These are phyloP conservation scores for Entomophthora muscae DNA, from an alignment of 371 early-diverging fungal species.

Conservation along the genomic window DNA sequence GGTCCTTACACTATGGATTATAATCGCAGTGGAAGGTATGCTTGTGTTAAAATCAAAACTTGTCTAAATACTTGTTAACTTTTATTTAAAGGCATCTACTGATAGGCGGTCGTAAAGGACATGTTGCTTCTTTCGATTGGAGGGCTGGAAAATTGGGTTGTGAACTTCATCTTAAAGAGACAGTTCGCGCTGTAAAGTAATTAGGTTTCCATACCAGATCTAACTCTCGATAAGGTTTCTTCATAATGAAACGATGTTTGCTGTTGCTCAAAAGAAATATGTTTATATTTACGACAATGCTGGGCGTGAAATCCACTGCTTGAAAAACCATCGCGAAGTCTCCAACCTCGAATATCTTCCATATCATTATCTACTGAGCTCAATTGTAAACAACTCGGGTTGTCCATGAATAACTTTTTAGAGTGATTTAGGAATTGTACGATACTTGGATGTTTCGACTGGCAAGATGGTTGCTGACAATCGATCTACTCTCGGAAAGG, in stretches of 20 bases:
- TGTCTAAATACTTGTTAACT: neutral
- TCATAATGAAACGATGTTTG: constrained; percentile 94
- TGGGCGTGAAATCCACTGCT: constrained; percentile 88
- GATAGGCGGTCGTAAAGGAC: constrained; percentile 82
- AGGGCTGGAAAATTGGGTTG: constrained; percentile 58
- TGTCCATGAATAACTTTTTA: constrained; percentile 10
- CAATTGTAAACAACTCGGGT: constrained; percentile 31
- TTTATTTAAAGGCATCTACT: constrained; percentile 37
- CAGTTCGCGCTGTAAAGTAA: constrained; percentile 77
- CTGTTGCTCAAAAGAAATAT: constrained; percentile 91
- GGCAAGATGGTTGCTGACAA: constrained; percentile 76
- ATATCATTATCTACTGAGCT: constrained; percentile 87
- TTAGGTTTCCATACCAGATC: constrained; percentile 13
- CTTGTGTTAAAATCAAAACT: neutral
- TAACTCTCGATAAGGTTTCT: constrained; percentile 46
- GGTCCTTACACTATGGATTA: constrained; percentile 84
- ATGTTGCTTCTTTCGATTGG: constrained; percentile 87
- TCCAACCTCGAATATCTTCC: constrained; percentile 84
- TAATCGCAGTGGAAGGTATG: constrained; percentile 68
- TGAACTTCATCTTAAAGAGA: constrained; percentile 80
- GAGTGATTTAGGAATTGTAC: constrained; percentile 67
- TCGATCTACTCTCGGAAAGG: constrained; percentile 59
- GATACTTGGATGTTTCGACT: constrained; percentile 95
- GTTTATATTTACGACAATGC: constrained; percentile 92
- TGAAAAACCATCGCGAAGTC: constrained; percentile 67